A percentile compares a stretch with the other conserved stretches of the same genome.
phyloP scores from a whole-genome alignment of 345 rosid species.

The Brassica incana region DNA sequence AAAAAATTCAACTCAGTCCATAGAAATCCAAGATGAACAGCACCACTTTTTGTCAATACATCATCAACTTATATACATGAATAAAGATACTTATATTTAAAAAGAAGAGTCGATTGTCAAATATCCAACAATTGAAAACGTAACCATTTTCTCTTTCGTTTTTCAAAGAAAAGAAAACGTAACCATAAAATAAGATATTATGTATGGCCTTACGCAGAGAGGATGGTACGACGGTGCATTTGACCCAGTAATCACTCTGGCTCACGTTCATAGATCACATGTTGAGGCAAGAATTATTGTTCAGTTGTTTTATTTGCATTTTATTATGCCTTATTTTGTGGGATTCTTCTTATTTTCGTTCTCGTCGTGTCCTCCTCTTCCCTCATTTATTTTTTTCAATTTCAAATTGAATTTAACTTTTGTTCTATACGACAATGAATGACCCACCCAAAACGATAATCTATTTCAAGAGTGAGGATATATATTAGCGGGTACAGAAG shows the following conservation, averaged over 20 bases:
- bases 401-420: background rate
- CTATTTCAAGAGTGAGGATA: background rate
- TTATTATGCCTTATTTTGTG: conserved; percentile 19
- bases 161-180: too few relatives aligned
- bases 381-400: conserved; percentile 12
- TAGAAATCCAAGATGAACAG: background rate
- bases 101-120: background rate
- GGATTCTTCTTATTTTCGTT: background rate
- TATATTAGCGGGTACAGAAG: background rate
- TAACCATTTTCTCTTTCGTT: background rate
- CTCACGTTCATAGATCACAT: conserved; percentile 27
- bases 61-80: background rate
- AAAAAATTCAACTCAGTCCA: too few relatives aligned
- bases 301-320: conserved; percentile 12
- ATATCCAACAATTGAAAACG: background rate
- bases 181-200: background rate
- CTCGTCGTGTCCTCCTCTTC: conserved; percentile 20
- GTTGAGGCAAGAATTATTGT: background rate
- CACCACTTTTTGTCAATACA: background rate
- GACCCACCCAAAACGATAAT: conserved; percentile 13
- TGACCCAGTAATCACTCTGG: background rate
- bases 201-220: conserved; percentile 6
- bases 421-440: background rate
- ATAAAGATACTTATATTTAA: background rate
- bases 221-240: conserved; percentile 5